Evolutionary conservation across 768 basidiomycete genomes (phyloP).

Genomic region (Mycena crocata): DNA sequence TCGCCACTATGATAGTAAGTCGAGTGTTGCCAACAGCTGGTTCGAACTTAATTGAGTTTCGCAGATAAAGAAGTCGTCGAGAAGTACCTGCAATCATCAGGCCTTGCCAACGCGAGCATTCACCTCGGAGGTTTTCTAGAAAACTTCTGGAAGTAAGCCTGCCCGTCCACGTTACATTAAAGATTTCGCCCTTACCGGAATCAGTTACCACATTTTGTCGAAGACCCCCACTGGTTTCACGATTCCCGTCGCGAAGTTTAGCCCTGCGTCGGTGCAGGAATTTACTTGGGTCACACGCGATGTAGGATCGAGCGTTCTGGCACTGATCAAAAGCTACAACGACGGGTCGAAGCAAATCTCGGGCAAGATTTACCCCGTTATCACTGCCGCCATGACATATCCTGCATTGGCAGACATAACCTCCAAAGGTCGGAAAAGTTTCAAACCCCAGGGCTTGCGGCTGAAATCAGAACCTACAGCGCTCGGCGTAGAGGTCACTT

Average conservation of each 20-base stretch:
- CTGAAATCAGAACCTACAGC: slow-evolving; percentile 4
- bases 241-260: slow-evolving; percentile 10
- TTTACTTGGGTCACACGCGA: slow-evolving; percentile 15
- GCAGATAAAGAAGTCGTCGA: slow-evolving; percentile 11
- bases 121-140: slow-evolving; percentile 8
- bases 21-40: neutral
- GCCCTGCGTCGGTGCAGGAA: neutral
- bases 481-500: slow-evolving; percentile 27
- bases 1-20: slow-evolving; percentile 3
- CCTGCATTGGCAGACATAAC: neutral
- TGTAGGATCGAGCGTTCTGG: neutral
- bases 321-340: slow-evolving; percentile 11
- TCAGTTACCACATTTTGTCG: neutral
- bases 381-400: neutral
- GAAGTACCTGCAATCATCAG: neutral
- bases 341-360: slow-evolving; percentile 1
- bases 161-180: too few species aligned
- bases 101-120: neutral
- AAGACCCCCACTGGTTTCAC: neutral
- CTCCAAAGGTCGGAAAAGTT: neutral
- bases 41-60: neutral
- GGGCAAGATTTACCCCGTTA: slow-evolving; percentile 12
- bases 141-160: slow-evolving; percentile 10
- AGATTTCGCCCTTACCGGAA: too few species aligned
- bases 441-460: too few species aligned